Percentiles rank a stretch among this genome's conserved stretches.
Evolutionary conservation across 2,329 filamentous ascomycete species (phyloP).

Genomic region (Hirsutella thompsonii): DNA sequence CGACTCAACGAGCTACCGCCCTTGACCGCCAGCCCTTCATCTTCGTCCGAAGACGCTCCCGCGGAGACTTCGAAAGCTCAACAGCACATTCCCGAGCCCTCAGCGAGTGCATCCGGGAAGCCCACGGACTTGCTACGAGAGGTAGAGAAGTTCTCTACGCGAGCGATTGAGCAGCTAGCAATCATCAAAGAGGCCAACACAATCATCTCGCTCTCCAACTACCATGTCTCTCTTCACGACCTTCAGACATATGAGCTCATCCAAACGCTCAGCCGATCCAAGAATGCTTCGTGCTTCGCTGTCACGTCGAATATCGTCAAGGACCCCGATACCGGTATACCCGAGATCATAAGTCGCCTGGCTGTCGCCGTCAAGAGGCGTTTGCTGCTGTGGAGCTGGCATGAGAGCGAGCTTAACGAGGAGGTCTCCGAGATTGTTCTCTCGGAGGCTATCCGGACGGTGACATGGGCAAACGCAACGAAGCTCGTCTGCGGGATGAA

Average conservation of each 20-base stretch:
- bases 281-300: slow-evolving; percentile 80
- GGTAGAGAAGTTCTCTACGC: slow-evolving; percentile 83
- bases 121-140: slow-evolving; percentile 80
- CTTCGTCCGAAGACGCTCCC: slow-evolving; percentile 9
- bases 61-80: slow-evolving; percentile 16
- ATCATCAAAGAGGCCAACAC: slow-evolving; percentile 92
- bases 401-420: slow-evolving; percentile 74
- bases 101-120: slow-evolving; percentile 25
- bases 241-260: slow-evolving; percentile 71
- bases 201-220: slow-evolving; percentile 82
- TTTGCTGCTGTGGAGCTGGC: slow-evolving; percentile 87
- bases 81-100: slow-evolving; percentile 13
- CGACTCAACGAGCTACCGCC: slow-evolving; percentile 60
- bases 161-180: slow-evolving; percentile 84
- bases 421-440: slow-evolving; percentile 68
- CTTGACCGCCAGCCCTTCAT: slow-evolving; percentile 19
- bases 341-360: slow-evolving; percentile 81
- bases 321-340: slow-evolving; percentile 74
- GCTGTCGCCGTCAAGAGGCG: slow-evolving; percentile 89
- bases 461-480: slow-evolving; percentile 84
- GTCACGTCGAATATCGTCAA: slow-evolving; percentile 94
- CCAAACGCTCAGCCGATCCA: slow-evolving; percentile 68
- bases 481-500: slow-evolving; percentile 85
- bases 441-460: slow-evolving; percentile 69
- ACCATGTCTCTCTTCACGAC: slow-evolving; percentile 81